Evolutionary conservation across 139 green algal species (phyloP).

Genomic region (Chlorella sorokiniana): DNA sequence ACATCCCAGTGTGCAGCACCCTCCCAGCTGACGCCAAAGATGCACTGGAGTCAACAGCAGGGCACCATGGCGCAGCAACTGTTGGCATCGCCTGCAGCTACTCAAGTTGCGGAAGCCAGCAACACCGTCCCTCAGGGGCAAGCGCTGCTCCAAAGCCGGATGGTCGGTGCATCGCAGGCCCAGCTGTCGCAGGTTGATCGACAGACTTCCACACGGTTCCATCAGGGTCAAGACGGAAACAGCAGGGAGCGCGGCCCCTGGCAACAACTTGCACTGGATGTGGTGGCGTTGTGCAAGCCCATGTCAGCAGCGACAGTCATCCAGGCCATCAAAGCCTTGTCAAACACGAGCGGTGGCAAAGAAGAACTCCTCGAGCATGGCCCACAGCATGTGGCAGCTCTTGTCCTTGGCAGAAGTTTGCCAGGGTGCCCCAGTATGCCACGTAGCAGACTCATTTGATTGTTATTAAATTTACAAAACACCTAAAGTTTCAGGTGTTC

Average conservation of each 20-base stretch:
- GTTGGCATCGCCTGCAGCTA: neutral
- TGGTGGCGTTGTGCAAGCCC: neutral
- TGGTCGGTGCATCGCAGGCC: neutral
- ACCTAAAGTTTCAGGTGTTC: conserved; percentile 25
- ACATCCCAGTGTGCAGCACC: neutral
- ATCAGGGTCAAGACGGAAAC: neutral
- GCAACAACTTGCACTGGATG: neutral
- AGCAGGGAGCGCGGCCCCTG: too few relatives aligned
- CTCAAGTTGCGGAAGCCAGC: conserved; percentile 2
- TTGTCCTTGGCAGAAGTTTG: neutral
- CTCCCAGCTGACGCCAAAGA: conserved; percentile 1
- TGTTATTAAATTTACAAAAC: too few relatives aligned
- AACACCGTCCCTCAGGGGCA: neutral
- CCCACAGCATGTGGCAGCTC: neutral
- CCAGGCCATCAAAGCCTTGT: neutral
- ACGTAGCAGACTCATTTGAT: too few relatives aligned
- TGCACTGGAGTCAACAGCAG: conserved; percentile 20
- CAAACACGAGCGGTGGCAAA: neutral
- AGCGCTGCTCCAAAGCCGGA: neutral
- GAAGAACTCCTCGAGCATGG: neutral
- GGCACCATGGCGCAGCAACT: neutral
- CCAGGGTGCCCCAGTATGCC: too few relatives aligned
- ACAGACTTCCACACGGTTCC: neutral
- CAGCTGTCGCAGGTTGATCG: neutral
- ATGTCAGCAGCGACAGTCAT: neutral